These are phyloP conservation scores for Helotiales sp. DNA, from an alignment of 2,329 filamentous ascomycete genomes.

Conservation along the genomic window DNA sequence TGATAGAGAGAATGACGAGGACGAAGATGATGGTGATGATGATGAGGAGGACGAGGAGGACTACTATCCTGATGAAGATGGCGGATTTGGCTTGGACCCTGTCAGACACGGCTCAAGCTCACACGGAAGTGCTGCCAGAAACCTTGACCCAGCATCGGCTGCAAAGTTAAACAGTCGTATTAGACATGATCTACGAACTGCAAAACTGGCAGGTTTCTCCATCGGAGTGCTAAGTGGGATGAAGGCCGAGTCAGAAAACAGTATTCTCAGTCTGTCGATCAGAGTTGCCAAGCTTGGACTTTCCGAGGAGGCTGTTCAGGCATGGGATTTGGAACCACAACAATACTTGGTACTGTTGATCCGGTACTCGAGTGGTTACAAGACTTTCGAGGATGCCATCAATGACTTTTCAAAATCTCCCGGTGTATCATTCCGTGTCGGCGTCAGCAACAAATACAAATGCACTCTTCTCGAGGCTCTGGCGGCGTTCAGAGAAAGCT, in stretches of 20 bases:
- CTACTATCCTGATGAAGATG: conserved; percentile 34
- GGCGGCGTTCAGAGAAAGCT: conserved; percentile 43
- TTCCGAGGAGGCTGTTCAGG: conserved; percentile 73
- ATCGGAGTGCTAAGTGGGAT: conserved; percentile 65
- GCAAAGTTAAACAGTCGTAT: conserved; percentile 47
- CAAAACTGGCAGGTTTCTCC: conserved; percentile 70
- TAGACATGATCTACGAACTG: conserved; percentile 63
- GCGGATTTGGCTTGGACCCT: conserved; percentile 4
- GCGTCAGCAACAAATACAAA: conserved; percentile 74
- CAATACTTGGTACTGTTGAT: conserved; percentile 80
- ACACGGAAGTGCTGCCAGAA: conserved; percentile 6
- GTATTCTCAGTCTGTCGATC: conserved; percentile 69
- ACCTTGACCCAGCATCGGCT: conserved; percentile 25
- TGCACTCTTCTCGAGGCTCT: conserved; percentile 57
- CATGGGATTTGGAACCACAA: conserved; percentile 71
- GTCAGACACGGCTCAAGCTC: not conserved
- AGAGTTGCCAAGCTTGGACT: conserved; percentile 73
- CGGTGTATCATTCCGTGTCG: conserved; percentile 67
- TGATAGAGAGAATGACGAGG: conserved; percentile 31
- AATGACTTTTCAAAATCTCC: conserved; percentile 45
- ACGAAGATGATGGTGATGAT: conserved; percentile 27
- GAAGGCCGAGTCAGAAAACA: conserved; percentile 46
- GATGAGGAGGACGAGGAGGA: conserved; percentile 31
- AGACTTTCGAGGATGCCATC: conserved; percentile 59
- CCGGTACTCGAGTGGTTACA: conserved; percentile 66